Percentiles rank a stretch among this genome's conserved stretches.
phyloP scores from a whole-genome alignment of 805 yeast species.

The Ogataea angusta region DNA sequence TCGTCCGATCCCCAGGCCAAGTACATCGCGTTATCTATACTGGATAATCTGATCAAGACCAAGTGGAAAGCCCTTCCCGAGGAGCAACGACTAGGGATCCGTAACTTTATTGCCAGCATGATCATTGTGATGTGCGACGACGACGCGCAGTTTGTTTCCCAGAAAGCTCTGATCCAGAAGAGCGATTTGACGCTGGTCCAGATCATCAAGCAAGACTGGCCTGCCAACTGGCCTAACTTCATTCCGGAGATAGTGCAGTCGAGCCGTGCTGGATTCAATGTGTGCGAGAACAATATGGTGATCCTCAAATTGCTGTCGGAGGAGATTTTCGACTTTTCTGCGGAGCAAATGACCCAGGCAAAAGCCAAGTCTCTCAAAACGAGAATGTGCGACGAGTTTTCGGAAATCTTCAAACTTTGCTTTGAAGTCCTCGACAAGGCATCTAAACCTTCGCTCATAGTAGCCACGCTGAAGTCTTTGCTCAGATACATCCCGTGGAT shows the following conservation, averaged over 20 bases:
- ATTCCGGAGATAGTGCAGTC: constrained; percentile 89
- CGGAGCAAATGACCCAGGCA: constrained; percentile 95
- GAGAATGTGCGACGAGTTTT: constrained; percentile 85
- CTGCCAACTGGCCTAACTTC: constrained; percentile 96
- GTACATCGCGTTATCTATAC: constrained; percentile 84
- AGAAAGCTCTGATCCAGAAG: constrained; percentile 84
- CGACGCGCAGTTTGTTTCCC: constrained; percentile 63
- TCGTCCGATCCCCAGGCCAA: constrained; percentile 83
- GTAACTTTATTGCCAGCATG: constrained; percentile 93
- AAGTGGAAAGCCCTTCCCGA: constrained; percentile 92
- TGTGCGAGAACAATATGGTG: constrained; percentile 96
- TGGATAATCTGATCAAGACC: constrained; percentile 85
- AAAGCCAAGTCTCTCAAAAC: constrained; percentile 79
- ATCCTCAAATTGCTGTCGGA: constrained; percentile 86
- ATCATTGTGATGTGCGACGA: constrained; percentile 87
- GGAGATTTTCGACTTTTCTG: constrained; percentile 94
- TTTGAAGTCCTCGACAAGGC: constrained; percentile 91
- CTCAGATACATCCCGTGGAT: constrained; percentile 92
- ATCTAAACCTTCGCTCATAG: constrained; percentile 74
- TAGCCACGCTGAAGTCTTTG: constrained; percentile 79
- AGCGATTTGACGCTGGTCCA: constrained; percentile 93
- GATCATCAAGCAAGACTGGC: constrained; percentile 98
- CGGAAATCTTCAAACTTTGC: constrained; percentile 89
- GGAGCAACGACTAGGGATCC: constrained; percentile 86
- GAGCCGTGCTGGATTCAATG: constrained; percentile 80